Evolutionary conservation across 768 basidiomycete genomes (phyloP).

Genomic region (Lactarius tabidus): DNA sequence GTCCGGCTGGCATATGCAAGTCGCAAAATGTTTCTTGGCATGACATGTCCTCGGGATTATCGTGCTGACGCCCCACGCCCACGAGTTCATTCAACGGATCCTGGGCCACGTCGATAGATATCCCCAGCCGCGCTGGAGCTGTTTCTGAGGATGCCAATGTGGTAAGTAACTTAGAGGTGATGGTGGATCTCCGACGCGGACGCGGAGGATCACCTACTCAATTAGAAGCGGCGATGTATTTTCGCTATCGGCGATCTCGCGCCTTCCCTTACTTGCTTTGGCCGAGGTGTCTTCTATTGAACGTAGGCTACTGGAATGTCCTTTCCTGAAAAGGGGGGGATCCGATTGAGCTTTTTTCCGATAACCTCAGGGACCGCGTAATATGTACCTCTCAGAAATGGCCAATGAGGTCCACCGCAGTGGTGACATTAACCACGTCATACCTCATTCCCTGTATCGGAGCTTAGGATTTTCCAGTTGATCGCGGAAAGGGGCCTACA

Average conservation of each 20-base stretch:
- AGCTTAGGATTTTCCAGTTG: background rate
- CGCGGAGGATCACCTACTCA: background rate
- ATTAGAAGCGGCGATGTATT: background rate
- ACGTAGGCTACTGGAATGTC: background rate
- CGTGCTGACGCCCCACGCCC: background rate
- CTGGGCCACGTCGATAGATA: background rate
- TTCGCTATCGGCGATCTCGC: background rate
- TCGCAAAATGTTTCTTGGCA: background rate
- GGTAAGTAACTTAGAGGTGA: background rate
- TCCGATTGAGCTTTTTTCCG: background rate
- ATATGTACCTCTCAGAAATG: background rate
- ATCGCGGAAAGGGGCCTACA: background rate
- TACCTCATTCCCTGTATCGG: too few relatives aligned
- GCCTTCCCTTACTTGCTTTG: background rate
- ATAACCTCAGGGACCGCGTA: background rate
- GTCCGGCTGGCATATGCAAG: background rate
- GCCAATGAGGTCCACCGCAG: background rate
- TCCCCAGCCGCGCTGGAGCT: background rate
- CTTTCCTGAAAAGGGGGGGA: background rate
- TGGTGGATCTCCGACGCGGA: background rate
- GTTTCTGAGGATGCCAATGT: background rate
- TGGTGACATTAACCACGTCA: background rate
- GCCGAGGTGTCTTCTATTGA: background rate
- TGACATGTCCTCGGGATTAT: background rate
- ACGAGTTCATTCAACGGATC: background rate